Evolutionary conservation across 352 stramenopile genomes (phyloP).

Genomic region (Globisporangium carolinianum): DNA sequence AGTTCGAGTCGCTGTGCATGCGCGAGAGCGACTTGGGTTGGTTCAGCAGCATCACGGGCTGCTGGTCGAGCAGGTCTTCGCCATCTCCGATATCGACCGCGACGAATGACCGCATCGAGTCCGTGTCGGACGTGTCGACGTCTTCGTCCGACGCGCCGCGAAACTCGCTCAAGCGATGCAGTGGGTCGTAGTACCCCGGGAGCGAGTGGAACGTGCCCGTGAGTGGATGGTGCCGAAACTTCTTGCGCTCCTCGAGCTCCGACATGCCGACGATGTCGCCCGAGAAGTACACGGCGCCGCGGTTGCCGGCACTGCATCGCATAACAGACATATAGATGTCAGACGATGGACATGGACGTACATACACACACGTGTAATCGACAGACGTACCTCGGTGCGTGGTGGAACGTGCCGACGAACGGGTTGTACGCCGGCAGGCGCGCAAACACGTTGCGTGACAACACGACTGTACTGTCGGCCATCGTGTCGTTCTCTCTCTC

Average conservation of each 20-base stretch:
- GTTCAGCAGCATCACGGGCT: slow-evolving; percentile 21
- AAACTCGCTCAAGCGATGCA: slow-evolving; percentile 72
- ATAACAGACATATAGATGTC: not conserved
- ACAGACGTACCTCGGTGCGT: slow-evolving; percentile 66
- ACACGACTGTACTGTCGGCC: slow-evolving; percentile 30
- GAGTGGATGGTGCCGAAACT: slow-evolving; percentile 81
- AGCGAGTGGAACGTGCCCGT: slow-evolving; percentile 85
- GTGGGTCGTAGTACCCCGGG: slow-evolving; percentile 79
- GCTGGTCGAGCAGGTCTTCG: slow-evolving; percentile 36
- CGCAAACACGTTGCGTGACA: slow-evolving; percentile 70
- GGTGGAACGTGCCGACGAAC: slow-evolving; percentile 86
- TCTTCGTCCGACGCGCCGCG: slow-evolving; percentile 44
- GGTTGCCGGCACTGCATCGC: slow-evolving; percentile 59
- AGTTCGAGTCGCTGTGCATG: slow-evolving; percentile 72
- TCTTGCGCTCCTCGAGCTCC: slow-evolving; percentile 86
- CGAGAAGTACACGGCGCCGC: slow-evolving; percentile 82
- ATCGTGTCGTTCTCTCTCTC: slow-evolving; percentile 15
- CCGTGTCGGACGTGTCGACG: slow-evolving; percentile 56
- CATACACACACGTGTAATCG: not conserved
- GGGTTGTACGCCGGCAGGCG: slow-evolving; percentile 84
- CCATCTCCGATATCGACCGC: slow-evolving; percentile 64
- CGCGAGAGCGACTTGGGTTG: slow-evolving; percentile 54
- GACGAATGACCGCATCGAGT: slow-evolving; percentile 74
- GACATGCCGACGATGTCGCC: slow-evolving; percentile 84
- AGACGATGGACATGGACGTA: not conserved